Base-by-base conservation (phyloP, 2,329 filamentous ascomycete species). In the Biscogniauxia sp. region DNA sequence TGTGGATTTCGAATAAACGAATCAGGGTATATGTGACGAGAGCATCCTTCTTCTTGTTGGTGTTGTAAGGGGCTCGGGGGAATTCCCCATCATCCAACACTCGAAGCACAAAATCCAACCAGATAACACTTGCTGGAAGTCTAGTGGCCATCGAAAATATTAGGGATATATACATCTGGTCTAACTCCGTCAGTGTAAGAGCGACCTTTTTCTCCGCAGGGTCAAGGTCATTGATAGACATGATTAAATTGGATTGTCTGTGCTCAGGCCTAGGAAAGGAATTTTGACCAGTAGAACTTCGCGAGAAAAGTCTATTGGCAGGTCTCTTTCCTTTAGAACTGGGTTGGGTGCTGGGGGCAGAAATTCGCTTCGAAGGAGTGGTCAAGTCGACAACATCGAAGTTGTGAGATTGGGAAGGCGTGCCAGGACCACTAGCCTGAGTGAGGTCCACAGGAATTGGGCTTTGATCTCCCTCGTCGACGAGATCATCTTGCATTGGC, bases 41-140 rank as follows among this genome's bases (percentile, higher is more conserved):
- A 2, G 53, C 51, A 20, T 64, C 55, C 51, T 55, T 64, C 53
- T 67, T 64, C 4, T 55, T 17, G 26, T 56, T 17, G 6, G 60
- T 61, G 41, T 64, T 51, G 19, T 59, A 65, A 1, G 63, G 65
- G 20, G 59, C 52, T 51, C 59, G 58, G 1, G 68, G 67, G 53
- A 61, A 67, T 41, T 57, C 57, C 20, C 62, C 59, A 4, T 53
- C 26, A 8, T 65, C 53, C 3, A 73, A 52, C 5, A 64, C 63
- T 19, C 55, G 58, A 20, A 61, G 28, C 15, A 77, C 56, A n/a
- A 69, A 59, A 26, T 69, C 45, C 0, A 64, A 37, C 75, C 75
- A 77, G 5, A 73, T 58, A 1, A 69, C 56, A 5, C 63, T 37
- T 17, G 67, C 63, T 7, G 51, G 17, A 20, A 50, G 53, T 2